These are phyloP conservation scores for Aspergillus pseudoviridinutans DNA, from an alignment of 2,329 filamentous ascomycete genomes.

Conservation along the genomic window DNA sequence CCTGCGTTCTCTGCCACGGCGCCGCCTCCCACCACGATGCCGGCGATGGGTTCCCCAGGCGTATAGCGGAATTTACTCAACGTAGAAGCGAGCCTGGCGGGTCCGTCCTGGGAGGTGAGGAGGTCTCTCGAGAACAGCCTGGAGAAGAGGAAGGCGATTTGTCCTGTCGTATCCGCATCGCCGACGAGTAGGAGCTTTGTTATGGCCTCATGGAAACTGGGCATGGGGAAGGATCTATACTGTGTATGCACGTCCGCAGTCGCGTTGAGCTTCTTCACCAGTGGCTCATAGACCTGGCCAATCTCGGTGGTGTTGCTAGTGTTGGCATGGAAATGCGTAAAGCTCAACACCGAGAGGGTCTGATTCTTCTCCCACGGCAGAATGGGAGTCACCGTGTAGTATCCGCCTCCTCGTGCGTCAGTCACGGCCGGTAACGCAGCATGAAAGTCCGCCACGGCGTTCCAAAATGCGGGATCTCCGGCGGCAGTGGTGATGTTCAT, in stretches of 20 bases:
- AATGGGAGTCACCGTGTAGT: conserved; percentile 37
- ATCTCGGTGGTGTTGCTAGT: conserved; percentile 18
- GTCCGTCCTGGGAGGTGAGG: conserved; percentile 21
- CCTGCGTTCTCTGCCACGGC: conserved; percentile 32
- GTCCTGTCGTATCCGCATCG: conserved; percentile 21
- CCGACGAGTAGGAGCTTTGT: conserved; percentile 16
- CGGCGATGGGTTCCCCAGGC: conserved; percentile 19
- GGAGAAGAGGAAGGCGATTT: conserved; percentile 23
- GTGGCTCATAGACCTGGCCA: conserved; percentile 14
- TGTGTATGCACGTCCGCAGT: conserved; percentile 11
- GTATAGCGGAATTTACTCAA: conserved; percentile 20
- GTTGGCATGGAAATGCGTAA: conserved; percentile 21
- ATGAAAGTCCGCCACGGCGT: conserved; percentile 28
- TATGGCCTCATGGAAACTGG: conserved; percentile 16
- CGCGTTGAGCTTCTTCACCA: conserved; percentile 14
- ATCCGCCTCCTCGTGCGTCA: conserved; percentile 40
- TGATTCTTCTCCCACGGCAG: conserved; percentile 25
- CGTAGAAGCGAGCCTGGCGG: conserved; percentile 33
- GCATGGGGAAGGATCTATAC: conserved; percentile 16
- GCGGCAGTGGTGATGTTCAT: conserved; percentile 18
- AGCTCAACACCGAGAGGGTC: conserved; percentile 11
- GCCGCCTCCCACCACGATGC: conserved; percentile 33
- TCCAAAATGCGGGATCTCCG: conserved; percentile 17
- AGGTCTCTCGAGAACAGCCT: conserved; percentile 32
- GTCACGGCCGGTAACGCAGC: conserved; percentile 43